Conservation (phyloP, 2,329 filamentous ascomycete species). For the Hyphodiscus sp. region DNA sequence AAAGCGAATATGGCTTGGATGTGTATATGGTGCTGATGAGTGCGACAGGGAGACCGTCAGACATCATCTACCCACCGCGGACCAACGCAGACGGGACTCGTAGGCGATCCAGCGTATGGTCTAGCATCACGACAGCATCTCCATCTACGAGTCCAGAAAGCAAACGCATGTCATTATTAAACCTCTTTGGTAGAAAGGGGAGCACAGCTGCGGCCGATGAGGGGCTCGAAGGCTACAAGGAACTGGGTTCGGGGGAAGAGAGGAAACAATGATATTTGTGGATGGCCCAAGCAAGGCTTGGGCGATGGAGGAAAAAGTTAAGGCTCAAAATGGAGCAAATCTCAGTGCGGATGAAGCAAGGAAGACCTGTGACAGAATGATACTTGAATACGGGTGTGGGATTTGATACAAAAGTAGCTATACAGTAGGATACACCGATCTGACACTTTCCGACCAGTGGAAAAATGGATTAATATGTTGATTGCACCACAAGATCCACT, state of each 20-base stretch:
- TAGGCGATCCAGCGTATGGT: conserved; percentile 21
- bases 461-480: neutral
- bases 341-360: neutral
- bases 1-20: neutral
- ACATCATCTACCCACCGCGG: conserved; percentile 21
- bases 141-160: conserved; percentile 13
- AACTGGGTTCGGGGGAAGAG: neutral
- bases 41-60: conserved; percentile 24
- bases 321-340: neutral
- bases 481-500: neutral
- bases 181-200: conserved; percentile 14
- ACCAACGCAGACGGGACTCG: conserved; percentile 17
- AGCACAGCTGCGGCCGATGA: neutral
- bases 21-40: neutral
- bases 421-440: neutral
- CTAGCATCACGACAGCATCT: conserved; percentile 3
- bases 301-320: neutral
- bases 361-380: neutral
- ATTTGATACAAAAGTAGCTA: conserved; percentile 2
- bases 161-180: conserved; percentile 13
- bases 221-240: neutral
- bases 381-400: neutral
- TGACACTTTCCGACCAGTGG: neutral
- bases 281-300: neutral
- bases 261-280: neutral